Evolutionary conservation across 768 basidiomycete genomes (phyloP), one percentile per base, ranked within the genome.

Genomic region (Cystobasidium tubakii): DNA sequence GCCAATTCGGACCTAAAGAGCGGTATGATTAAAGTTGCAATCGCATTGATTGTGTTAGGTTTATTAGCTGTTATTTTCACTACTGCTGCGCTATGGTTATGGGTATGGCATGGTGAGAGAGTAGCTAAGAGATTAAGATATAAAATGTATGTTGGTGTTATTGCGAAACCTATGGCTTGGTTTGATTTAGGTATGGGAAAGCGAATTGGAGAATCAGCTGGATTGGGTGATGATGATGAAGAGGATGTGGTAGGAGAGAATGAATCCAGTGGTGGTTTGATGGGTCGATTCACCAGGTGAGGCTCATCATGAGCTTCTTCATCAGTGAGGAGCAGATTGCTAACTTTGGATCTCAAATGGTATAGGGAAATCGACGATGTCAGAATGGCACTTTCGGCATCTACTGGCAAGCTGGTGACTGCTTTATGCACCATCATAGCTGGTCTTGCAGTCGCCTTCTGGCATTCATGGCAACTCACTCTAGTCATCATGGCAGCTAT

Each of bases 281-380:
- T 95, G 92, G 88, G 91, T 67, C 90, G 92, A 79, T 97, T 96
- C 80, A 86, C 89, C 39, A 87, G 87, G 92, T 91, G 72, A 75
- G 82, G 76, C 33, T 1, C n/a, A 29, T 7, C n/a, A 7, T 29
- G 53, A 55, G 9, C n/a, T n/a, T n/a, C n/a, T n/a, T n/a, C n/a
- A n/a, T n/a, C n/a, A n/a, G n/a, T n/a, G n/a, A n/a, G n/a, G n/a
- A n/a, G n/a, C n/a, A n/a, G n/a, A n/a, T n/a, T n/a, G n/a, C n/a
- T n/a, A n/a, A n/a, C n/a, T n/a, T n/a, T n/a, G n/a, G n/a, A n/a
- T n/a, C n/a, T n/a, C n/a, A n/a, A n/a, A n/a, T n/a, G n/a, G n/a
- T n/a, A n/a, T 71, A 98, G 93, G 76, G 95, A 97, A 82, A 96
- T 94, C 7, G 92, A 97, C 81, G 91, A 96, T 75, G 89, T 96